Percentiles rank a stretch among this genome's conserved stretches.
These are phyloP conservation scores for Stephanodiscus triporus DNA, from an alignment of 108 stramenopile species.

Conservation along the genomic window DNA sequence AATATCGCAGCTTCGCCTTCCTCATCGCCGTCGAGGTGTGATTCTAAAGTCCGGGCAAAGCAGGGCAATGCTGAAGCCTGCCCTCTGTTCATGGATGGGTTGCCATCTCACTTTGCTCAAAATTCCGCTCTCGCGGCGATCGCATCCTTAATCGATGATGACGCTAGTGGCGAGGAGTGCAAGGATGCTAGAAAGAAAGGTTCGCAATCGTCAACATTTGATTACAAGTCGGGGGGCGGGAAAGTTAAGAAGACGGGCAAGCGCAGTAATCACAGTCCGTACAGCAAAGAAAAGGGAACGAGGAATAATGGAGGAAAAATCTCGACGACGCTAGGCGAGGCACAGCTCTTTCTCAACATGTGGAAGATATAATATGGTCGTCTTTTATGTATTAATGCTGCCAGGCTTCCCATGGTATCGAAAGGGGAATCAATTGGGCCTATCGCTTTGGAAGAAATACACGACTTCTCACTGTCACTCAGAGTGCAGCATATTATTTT, in stretches of 20 bases:
- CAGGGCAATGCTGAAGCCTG: conserved; percentile 20
- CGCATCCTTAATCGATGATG: conserved; percentile 68
- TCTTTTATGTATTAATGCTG: background rate
- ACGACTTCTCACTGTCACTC: no score
- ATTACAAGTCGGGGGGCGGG: conserved; percentile 29
- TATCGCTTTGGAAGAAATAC: no score
- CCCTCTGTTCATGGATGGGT: conserved; percentile 77
- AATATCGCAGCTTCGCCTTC: background rate
- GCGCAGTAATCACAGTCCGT: conserved; percentile 31
- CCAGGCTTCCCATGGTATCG: no score
- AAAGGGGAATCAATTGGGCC: no score
- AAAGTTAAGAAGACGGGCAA: conserved; percentile 4
- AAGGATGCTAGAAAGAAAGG: conserved; percentile 2
- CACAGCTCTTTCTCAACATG: conserved; percentile 79
- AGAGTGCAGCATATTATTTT: no score
- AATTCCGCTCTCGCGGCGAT: conserved; percentile 73
- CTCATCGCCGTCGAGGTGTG: background rate
- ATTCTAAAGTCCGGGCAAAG: background rate
- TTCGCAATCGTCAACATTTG: conserved; percentile 1
- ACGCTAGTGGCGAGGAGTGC: conserved; percentile 26
- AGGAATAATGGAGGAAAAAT: conserved; percentile 18
- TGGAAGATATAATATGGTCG: conserved; percentile 67
- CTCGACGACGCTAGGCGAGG: conserved; percentile 64
- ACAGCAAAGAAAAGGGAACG: conserved; percentile 2
- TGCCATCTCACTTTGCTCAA: conserved; percentile 64